Evolutionary conservation across 2,329 filamentous ascomycete species (phyloP).

Genomic region (Scortechinia acanthostroma): DNA sequence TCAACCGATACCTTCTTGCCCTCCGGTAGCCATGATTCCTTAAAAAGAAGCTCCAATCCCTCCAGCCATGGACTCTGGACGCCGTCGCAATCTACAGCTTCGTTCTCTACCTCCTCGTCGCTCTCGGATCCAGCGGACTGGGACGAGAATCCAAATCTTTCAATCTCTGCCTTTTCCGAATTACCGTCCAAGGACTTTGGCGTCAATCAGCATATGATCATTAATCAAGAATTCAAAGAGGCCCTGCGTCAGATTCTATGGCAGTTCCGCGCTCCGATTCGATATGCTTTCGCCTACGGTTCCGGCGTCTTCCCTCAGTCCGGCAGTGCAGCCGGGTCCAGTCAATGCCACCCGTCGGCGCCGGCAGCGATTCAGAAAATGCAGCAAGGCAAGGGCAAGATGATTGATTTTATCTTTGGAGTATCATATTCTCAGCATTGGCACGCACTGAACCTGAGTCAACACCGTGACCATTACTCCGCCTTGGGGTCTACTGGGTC

Average conservation of each 20-base stretch:
- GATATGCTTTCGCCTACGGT: constrained; percentile 1
- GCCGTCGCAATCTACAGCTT: neutral
- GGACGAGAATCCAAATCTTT: neutral
- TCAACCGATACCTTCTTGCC: neutral
- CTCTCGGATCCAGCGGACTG: neutral
- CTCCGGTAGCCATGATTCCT: no score
- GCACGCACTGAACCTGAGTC: constrained; percentile 84
- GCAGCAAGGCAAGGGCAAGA: constrained; percentile 82
- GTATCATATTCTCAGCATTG: constrained; percentile 92
- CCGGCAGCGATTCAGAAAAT: constrained; percentile 75
- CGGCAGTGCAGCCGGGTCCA: neutral
- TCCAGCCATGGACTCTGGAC: no score
- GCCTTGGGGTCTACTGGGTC: constrained; percentile 77
- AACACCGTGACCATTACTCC: constrained; percentile 90
- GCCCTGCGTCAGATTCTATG: neutral
- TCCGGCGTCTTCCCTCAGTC: neutral
- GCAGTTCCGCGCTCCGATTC: constrained; percentile 1
- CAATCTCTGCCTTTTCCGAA: neutral
- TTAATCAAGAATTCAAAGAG: constrained; percentile 3
- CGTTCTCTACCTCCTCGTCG: neutral
- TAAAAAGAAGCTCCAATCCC: no score
- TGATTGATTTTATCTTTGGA: constrained; percentile 98
- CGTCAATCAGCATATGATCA: constrained; percentile 1
- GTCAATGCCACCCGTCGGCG: constrained; percentile 61
- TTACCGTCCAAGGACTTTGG: neutral